Evolutionary conservation across 805 yeast genomes (phyloP), one percentile per base, ranked within the genome.

Genomic region (Nakazawaea holstii): DNA sequence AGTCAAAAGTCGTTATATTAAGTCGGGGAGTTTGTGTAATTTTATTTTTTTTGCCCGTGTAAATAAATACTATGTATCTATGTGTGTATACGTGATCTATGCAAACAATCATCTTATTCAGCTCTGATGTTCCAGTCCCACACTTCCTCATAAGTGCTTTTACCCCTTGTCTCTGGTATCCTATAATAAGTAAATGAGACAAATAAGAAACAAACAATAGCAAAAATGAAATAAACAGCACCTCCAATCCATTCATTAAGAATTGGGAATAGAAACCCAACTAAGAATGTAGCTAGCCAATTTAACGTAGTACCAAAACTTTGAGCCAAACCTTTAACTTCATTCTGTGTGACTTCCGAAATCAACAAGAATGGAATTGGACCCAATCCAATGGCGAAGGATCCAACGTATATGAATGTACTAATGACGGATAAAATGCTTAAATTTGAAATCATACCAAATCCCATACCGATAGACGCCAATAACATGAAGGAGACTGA

Each of bases 361-460:
- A 92, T 83, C 45, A 91, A 66, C 54, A 92, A 67, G 67, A 94
- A 92, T 37, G 99, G 99, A 46, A 94, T 90, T 6, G 99, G 99
- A 0, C 99, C 99, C 52, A 90, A 63, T 0, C 99, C 99, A 28
- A 48, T 48, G 30, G 50, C 50, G 69, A 92, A 94, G 27, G 89
- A 77, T 0, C 85, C 80, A 42, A 92, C 90, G 60, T 89, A 91
- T 1, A 75, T 59, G 46, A 88, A 77, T 0, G 90, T 83, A 9
- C 90, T 81, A 1, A 75, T 43, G 1, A 85, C 80, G 1, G 91
- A 74, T 11, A 83, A 51, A 0, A 65, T 30, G 0, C 86, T 70
- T 43, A 67, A 66, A 2, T 70, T 62, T 14, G 61, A 52, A 15
- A 78, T 58, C 35, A 92, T 84, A 2, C 95, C 92, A 20, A 77